Evolutionary conservation across 495 filamentous ascomycete genomes (phyloP), one percentile per base, ranked within the genome.

Genomic region (Penicillium steckii): DNA sequence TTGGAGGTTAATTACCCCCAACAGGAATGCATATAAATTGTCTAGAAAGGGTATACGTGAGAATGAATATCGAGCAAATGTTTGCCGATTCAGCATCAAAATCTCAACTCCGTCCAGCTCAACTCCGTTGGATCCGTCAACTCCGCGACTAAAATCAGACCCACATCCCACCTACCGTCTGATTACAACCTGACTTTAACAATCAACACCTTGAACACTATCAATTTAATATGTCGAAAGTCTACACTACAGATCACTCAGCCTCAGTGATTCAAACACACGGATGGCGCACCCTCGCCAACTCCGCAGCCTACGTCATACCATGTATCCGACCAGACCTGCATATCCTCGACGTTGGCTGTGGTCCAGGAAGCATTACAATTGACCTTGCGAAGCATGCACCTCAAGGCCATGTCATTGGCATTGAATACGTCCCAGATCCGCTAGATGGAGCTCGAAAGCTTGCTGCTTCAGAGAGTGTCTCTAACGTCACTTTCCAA

Each of bases 351-450:
- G 82, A 85, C 59, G 69, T 84, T 12, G 82, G 81, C 38, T 85
- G 81, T 61, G 80, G 81, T 5, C 82, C 80, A 3, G 81, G 81
- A 12, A 77, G 71, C 44, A 85, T 86, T 45, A 85, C 75, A 1
- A 60, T 74, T 12, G 80, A 78, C 38, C 60, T 85, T 5, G 81
- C 80, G 7, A 56, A 53, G 0, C 64, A 65, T 15, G 75, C 78
- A 0, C 74, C 78, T 3, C 8, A 68, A 12, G 82, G 81, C 27
- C 61, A 68, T 40, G 74, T 82, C 4, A 73, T 62, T 0, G 78
- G 78, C 8, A 44, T 80, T 6, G 80, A 81, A 46, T 68, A 68
- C 53, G 58, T 65, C 3, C 8, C 62, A 12, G 65, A 71, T 7
- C 75, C 78, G 1, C 62, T 82, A 9, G 60, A 69, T 5, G 45